phyloP scores from a whole-genome alignment of 192 early-diverging fungal genomes.

The Mycoemilia scoparia region DNA sequence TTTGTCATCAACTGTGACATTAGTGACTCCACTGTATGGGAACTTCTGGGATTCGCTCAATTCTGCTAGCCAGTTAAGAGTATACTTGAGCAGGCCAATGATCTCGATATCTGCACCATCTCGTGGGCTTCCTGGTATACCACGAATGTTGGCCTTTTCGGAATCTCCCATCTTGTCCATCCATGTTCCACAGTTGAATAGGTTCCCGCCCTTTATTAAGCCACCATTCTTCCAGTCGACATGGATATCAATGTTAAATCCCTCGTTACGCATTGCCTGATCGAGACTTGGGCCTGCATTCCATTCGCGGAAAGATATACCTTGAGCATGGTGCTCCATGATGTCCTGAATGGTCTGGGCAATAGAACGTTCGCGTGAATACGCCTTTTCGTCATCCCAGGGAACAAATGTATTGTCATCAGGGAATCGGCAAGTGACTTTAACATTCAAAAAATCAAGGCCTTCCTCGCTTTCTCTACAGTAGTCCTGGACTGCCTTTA shows the following conservation, averaged over 20 bases:
- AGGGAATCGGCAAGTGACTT: slow-evolving; percentile 69
- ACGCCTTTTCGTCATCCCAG: slow-evolving; percentile 42
- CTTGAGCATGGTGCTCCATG: slow-evolving; percentile 70
- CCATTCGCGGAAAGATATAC: slow-evolving; percentile 85
- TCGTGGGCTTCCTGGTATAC: slow-evolving; percentile 79
- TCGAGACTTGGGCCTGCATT: slow-evolving; percentile 83
- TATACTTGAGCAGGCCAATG: slow-evolving; percentile 68
- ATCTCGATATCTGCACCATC: slow-evolving; percentile 88
- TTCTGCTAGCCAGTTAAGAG: slow-evolving; percentile 63
- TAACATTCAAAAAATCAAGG: slow-evolving; percentile 40
- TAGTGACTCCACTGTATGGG: slow-evolving; percentile 25
- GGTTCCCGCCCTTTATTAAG: slow-evolving; percentile 70
- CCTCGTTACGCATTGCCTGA: slow-evolving; percentile 76
- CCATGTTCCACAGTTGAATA: slow-evolving; percentile 96
- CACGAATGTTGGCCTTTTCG: slow-evolving; percentile 80
- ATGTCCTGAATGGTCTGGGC: slow-evolving; percentile 84
- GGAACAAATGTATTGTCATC: slow-evolving; percentile 51
- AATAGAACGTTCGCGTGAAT: slow-evolving; percentile 45
- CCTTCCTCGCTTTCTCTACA: slow-evolving; percentile 61
- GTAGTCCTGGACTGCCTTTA: slow-evolving; percentile 80
- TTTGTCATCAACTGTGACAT: slow-evolving; percentile 11
- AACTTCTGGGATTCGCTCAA: slow-evolving; percentile 26
- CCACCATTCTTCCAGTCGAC: slow-evolving; percentile 58
- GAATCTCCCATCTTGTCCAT: slow-evolving; percentile 99
- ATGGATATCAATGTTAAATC: slow-evolving; percentile 67